phyloP scores from a whole-genome alignment of 805 yeast species.

The Nakazawaea wyomingensis region DNA sequence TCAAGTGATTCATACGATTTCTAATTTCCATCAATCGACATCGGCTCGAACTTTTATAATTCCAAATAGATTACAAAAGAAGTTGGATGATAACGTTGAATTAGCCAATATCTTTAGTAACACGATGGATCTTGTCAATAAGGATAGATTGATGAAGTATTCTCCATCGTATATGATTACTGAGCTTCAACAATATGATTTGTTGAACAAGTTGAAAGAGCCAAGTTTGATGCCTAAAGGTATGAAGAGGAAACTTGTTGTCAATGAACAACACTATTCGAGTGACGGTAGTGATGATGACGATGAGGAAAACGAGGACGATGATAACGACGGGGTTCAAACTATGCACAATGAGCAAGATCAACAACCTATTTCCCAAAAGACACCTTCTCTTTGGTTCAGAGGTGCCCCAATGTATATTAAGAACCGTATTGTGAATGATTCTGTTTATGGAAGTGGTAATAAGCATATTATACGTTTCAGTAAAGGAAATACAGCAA shows the following conservation, averaged over 20 bases:
- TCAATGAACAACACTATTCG: constrained; percentile 17
- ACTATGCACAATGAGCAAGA: constrained; percentile 12
- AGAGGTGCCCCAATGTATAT: constrained; percentile 58
- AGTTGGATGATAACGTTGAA: background rate
- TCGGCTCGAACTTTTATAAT: constrained; percentile 6
- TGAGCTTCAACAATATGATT: constrained; percentile 8
- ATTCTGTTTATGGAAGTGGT: constrained; percentile 4
- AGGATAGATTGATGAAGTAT: constrained; percentile 10
- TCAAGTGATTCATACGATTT: constrained; percentile 4
- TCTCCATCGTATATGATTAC: constrained; percentile 5
- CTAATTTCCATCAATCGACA: constrained; percentile 6
- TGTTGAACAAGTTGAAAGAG: constrained; percentile 3
- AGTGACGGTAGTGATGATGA: constrained; percentile 28
- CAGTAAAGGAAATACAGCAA: background rate
- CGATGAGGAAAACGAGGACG: constrained; percentile 19
- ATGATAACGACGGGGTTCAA: constrained; percentile 16
- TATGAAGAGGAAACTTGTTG: background rate
- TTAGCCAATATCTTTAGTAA: constrained; percentile 1
- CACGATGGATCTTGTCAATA: constrained; percentile 7
- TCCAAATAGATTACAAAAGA: constrained; percentile 7
- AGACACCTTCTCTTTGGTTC: constrained; percentile 53
- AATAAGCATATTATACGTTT: constrained; percentile 8
- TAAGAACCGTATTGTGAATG: constrained; percentile 31
- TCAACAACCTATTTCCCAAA: background rate
- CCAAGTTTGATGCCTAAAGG: constrained; percentile 1